Percentiles rank a stretch among this genome's conserved stretches.
These are phyloP conservation scores for Penicillium sp. DNA, from an alignment of 2,329 filamentous ascomycete genomes.

Conservation along the genomic window DNA sequence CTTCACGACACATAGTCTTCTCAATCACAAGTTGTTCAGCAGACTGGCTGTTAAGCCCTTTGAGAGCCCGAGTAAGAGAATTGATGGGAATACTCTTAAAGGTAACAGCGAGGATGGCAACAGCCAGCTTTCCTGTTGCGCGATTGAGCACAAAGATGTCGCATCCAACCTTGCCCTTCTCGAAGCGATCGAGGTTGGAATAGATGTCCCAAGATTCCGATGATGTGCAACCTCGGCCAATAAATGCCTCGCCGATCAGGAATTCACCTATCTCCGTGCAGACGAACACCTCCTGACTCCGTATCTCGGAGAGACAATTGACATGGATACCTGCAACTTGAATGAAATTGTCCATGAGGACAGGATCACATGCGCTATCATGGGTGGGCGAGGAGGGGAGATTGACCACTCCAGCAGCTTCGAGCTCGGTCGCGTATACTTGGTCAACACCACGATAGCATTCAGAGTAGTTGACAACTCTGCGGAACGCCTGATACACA, in stretches of 20 bases:
- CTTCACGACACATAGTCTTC: no score
- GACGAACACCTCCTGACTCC: constrained; percentile 24
- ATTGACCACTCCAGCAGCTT: constrained; percentile 13
- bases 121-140: no score
- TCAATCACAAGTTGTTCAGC: no score
- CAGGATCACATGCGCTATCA: constrained; percentile 20
- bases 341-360: constrained; percentile 24
- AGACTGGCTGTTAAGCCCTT: no score
- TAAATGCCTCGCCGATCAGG: background rate
- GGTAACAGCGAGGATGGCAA: no score
- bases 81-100: no score
- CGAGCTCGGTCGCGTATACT: constrained; percentile 15
- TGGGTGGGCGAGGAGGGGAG: constrained; percentile 2
- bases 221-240: constrained; percentile 1
- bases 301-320: constrained; percentile 25
- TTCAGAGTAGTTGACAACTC: no score
- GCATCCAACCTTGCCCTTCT: no score
- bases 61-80: no score
- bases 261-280: constrained; percentile 23
- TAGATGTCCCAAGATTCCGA: background rate
- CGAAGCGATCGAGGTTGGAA: no score
- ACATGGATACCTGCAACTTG: constrained; percentile 32
- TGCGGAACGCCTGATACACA: no score
- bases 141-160: no score
- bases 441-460: constrained; percentile 12